These are phyloP conservation scores for Ceratocystis diversiconidia DNA, from an alignment of 2,329 filamentous ascomycete species.

Conservation along the genomic window DNA sequence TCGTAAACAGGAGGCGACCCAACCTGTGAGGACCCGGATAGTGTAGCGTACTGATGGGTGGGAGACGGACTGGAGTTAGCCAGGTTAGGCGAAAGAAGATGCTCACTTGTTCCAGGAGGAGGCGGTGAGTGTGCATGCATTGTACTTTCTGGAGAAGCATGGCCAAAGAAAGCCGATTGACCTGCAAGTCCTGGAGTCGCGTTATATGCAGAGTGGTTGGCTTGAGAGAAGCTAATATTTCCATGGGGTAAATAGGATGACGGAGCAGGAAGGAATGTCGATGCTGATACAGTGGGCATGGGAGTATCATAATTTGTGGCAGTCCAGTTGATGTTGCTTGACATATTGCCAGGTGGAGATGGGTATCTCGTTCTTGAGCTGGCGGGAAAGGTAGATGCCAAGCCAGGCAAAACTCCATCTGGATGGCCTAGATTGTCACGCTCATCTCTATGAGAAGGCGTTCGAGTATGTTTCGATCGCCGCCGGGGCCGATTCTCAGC, in stretches of 20 bases:
- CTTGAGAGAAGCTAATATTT: not conserved
- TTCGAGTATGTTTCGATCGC: not conserved
- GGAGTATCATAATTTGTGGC: not conserved
- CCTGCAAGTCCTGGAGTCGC: not conserved
- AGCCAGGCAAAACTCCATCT: not conserved
- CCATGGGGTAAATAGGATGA: not conserved
- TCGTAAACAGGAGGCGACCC: not conserved
- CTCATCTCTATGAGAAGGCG: not conserved
- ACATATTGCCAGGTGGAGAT: not conserved
- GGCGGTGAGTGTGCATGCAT: conserved; percentile 1
- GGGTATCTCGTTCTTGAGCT: not conserved
- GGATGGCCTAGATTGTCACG: not conserved
- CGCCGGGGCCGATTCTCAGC: not conserved
- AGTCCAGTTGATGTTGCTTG: conserved; percentile 1
- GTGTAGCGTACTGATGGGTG: not conserved
- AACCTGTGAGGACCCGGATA: not conserved
- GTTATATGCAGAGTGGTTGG: not conserved
- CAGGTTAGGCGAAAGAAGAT: not conserved
- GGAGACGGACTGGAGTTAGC: not conserved
- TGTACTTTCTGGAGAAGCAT: not conserved
- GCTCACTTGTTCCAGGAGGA: not conserved
- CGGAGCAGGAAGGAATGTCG: not conserved
- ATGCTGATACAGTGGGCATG: not conserved
- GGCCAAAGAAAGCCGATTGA: conserved; percentile 2
- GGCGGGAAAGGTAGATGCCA: not conserved